phyloP scores from a whole-genome alignment of 257 asterid species.

The Solanum phureja region DNA sequence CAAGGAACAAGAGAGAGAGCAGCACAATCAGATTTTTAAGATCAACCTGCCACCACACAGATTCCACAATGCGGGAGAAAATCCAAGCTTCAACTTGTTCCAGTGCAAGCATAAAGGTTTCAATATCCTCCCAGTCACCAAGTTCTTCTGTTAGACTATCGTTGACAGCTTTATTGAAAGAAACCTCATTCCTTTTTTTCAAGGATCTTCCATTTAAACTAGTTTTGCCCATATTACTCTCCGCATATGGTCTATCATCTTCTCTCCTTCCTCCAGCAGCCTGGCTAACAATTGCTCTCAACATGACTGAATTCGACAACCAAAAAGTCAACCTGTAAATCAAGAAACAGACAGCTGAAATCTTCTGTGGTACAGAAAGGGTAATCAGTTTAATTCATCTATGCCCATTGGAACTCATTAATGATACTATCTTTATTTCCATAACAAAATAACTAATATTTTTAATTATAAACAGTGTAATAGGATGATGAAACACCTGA shows the following conservation, averaged over 20 bases:
- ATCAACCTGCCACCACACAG: slow-evolving; percentile 96
- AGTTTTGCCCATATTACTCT: slow-evolving; percentile 5
- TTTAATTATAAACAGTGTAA: neutral
- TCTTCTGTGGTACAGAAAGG: neutral
- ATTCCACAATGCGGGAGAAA: slow-evolving; percentile 76
- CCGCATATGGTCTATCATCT: slow-evolving; percentile 3
- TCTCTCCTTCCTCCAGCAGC: slow-evolving; percentile 44
- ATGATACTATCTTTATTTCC: neutral
- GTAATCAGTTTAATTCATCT: neutral
- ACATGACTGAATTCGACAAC: slow-evolving; percentile 80
- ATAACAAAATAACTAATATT: neutral
- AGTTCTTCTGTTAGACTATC: slow-evolving; percentile 31
- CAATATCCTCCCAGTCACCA: slow-evolving; percentile 56
- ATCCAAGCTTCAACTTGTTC: slow-evolving; percentile 92
- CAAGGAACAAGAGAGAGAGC: neutral
- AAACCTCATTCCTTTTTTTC: slow-evolving; percentile 1
- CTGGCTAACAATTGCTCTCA: slow-evolving; percentile 76
- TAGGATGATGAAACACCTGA: neutral
- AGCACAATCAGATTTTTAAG: neutral
- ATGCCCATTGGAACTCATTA: neutral
- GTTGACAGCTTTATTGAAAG: slow-evolving; percentile 2
- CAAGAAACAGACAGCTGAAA: neutral
- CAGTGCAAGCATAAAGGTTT: slow-evolving; percentile 55
- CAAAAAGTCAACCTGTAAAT: slow-evolving; percentile 77
- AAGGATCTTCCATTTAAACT: slow-evolving; percentile 3